Conservation (phyloP, 805 yeast genomes). For the Debaryomyces castellii region DNA sequence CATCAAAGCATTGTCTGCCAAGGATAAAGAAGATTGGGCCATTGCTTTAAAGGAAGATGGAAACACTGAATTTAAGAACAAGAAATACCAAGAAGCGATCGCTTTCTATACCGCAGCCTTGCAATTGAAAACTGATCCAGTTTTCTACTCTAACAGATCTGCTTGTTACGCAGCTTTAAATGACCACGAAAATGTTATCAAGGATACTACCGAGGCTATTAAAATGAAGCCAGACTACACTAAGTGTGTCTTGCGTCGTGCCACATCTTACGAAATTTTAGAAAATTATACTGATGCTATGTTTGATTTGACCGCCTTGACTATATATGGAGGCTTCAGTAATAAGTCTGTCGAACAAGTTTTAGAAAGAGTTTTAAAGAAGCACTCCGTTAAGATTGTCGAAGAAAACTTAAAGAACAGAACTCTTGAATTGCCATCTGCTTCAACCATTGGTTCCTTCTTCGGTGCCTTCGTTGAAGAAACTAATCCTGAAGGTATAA, state of each 20-base stretch:
- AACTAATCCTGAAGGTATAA: slow-evolving; percentile 46
- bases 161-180: slow-evolving; percentile 89
- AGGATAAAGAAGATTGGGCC: slow-evolving; percentile 64
- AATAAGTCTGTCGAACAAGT: slow-evolving; percentile 75
- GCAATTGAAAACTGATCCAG: slow-evolving; percentile 74
- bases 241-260: slow-evolving; percentile 91
- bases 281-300: slow-evolving; percentile 81
- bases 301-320: slow-evolving; percentile 86
- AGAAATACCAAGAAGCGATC: slow-evolving; percentile 74
- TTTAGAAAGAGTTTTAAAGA: slow-evolving; percentile 82
- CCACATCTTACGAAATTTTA: slow-evolving; percentile 82
- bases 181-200: slow-evolving; percentile 79
- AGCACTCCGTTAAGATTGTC: slow-evolving; percentile 73
- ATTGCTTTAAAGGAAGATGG: slow-evolving; percentile 85
- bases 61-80: slow-evolving; percentile 69
- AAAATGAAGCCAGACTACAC: slow-evolving; percentile 84
- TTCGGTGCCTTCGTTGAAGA: slow-evolving; percentile 79
- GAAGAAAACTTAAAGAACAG: slow-evolving; percentile 55
- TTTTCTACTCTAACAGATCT: slow-evolving; percentile 91
- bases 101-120: slow-evolving; percentile 79
- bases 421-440: slow-evolving; percentile 67
- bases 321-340: slow-evolving; percentile 80
- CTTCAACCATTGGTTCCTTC: slow-evolving; percentile 81
- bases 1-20: slow-evolving; percentile 44
- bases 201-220: slow-evolving; percentile 84